Evolutionary conservation across 2,329 filamentous ascomycete species (phyloP).

Genomic region (Aspergillus alliaceus): DNA sequence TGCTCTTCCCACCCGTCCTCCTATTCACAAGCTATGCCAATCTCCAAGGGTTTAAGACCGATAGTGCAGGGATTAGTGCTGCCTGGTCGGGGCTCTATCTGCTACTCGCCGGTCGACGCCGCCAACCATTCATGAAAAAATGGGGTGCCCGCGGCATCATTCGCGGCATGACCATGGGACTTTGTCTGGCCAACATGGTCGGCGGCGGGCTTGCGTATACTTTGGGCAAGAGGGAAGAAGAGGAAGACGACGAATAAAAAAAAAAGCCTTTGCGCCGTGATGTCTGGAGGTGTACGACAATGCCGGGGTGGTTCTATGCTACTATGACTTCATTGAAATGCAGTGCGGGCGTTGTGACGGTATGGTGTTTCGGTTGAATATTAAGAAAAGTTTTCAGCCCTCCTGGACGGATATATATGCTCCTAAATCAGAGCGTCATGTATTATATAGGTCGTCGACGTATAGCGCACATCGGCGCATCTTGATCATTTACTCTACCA

Average conservation of each 20-base stretch:
- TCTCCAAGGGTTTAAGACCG: constrained; percentile 61
- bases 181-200: constrained; percentile 48
- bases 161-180: constrained; percentile 46
- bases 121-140: constrained; percentile 47
- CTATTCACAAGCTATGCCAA: constrained; percentile 68
- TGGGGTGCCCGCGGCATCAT: constrained; percentile 46
- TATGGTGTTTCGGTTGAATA: not conserved
- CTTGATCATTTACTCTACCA: not conserved
- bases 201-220: constrained; percentile 49
- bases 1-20: constrained; percentile 66
- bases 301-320: not conserved
- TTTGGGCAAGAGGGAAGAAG: constrained; percentile 42
- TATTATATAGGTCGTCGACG: not conserved
- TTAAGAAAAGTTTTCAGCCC: not conserved
- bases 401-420: not conserved
- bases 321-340: not conserved
- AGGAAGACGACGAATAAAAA: constrained; percentile 27
- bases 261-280: not conserved
- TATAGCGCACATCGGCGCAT: not conserved
- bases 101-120: constrained; percentile 61
- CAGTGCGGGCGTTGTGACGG: not conserved
- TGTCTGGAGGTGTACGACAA: not conserved
- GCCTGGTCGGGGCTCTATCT: constrained; percentile 67
- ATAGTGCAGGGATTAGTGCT: constrained; percentile 63
- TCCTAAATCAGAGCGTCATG: not conserved